Base-by-base conservation (phyloP, 306 rosid species). In the Leucaena leucocephala region DNA sequence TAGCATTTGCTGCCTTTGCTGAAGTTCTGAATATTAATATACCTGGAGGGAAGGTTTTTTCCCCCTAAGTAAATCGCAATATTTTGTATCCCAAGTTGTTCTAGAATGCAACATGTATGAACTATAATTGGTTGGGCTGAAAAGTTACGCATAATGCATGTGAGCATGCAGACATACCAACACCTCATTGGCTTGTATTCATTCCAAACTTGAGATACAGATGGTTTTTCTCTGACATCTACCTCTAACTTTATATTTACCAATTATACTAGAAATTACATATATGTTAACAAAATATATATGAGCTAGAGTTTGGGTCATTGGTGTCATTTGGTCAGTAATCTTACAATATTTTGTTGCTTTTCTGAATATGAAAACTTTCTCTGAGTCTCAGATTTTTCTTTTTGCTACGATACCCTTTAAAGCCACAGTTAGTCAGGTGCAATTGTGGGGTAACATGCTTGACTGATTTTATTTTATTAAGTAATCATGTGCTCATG, bases 231-330 rank as follows among this genome's bases (percentile, higher is more conserved):
- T 43, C 19, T 52, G 8, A 78, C 36, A 40, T 70, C 70, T 40
- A 46, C 46, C 71, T 57, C 76, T 55, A n/a, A 55, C 71, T 71
- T 58, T 70, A 59, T 61, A 59, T 58, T 34, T 10, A 77, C 50
- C 57, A 57, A n/a, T 45, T 57, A 44, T 43, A 40, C 2, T n/a
- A 57, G 36, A 43, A 64, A 69, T 33, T 55, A 43, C 10, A 44
- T 42, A 65, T 27, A 21, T 22, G 19, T 65, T 6, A 27, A n/a
- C 27, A 43, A 50, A 21, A 77, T 13, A 17, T 8, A 40, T 12
- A 10, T 14, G 33, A 68, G 40, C 14, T n/a, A 78, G 75, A 70
- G 43, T 11, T 68, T 50, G 21, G 57, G 19, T 27, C 27, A 27
- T 1, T 27, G 27, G 27, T 15, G 21, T 50, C 21, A 50, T 13